These are phyloP conservation scores for Mucor piriformis DNA, from an alignment of 371 early-diverging fungal genomes.

Conservation along the genomic window DNA sequence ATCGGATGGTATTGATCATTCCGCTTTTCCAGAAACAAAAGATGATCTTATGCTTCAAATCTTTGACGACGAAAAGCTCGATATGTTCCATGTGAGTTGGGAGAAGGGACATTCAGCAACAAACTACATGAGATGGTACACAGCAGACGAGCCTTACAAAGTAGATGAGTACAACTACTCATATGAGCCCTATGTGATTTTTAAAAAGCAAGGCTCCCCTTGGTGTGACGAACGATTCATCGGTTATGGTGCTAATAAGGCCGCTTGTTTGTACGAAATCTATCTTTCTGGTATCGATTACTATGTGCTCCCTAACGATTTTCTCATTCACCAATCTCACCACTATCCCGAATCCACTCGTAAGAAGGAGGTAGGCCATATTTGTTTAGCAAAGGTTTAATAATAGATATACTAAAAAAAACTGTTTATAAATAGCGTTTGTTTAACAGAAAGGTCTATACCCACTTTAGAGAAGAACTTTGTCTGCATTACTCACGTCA, in stretches of 20 bases:
- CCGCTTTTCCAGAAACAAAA: constrained; percentile 59
- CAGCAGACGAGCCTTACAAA: constrained; percentile 47
- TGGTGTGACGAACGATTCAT: constrained; percentile 79
- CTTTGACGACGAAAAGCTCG: constrained; percentile 44
- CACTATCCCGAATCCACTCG: constrained; percentile 64
- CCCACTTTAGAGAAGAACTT: constrained; percentile 66
- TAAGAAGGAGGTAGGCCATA: constrained; percentile 57
- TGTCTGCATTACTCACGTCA: constrained; percentile 64
- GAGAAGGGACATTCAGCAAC: constrained; percentile 65
- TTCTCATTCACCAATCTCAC: constrained; percentile 68
- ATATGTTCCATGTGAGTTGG: constrained; percentile 68
- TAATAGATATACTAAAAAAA: too few species aligned
- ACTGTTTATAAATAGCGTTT: constrained; percentile 50
- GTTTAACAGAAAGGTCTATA: constrained; percentile 63
- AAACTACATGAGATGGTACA: constrained; percentile 62
- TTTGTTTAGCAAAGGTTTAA: neutral
- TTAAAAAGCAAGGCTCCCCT: constrained; percentile 59
- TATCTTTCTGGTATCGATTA: constrained; percentile 69
- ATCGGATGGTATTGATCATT: constrained; percentile 56
- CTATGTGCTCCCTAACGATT: constrained; percentile 66
- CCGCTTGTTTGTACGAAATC: constrained; percentile 72
- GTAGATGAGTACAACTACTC: constrained; percentile 62
- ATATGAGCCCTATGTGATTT: constrained; percentile 71
- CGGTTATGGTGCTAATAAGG: constrained; percentile 77
- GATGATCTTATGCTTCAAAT: constrained; percentile 43